Percentiles rank a stretch among this genome's conserved stretches.
phyloP scores from a whole-genome alignment of 495 filamentous ascomycete species.

The Platismatia glauca region DNA sequence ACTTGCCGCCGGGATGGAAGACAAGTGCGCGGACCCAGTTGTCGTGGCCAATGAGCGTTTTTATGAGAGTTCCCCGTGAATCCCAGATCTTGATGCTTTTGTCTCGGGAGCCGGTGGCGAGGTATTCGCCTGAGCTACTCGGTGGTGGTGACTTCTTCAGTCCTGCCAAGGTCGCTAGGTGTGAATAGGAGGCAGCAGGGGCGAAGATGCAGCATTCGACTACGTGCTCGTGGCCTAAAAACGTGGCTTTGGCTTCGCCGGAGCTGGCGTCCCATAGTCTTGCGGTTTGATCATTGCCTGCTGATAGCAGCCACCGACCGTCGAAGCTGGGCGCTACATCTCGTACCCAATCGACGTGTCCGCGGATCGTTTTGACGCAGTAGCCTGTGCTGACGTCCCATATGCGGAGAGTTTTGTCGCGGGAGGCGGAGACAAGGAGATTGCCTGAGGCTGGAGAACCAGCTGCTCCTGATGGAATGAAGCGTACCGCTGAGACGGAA shows the following conservation, averaged over 20 bases:
- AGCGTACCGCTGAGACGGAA: conserved; percentile 76
- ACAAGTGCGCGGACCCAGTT: conserved; percentile 88
- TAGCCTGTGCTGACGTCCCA: conserved; percentile 94
- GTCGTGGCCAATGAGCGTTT: conserved; percentile 83
- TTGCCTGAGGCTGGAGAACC: conserved; percentile 46
- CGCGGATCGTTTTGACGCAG: conserved; percentile 74
- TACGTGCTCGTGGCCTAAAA: conserved; percentile 83
- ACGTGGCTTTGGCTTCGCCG: conserved; percentile 66
- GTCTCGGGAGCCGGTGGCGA: conserved; percentile 84
- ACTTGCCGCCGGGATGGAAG: conserved; percentile 93
- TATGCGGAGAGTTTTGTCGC: conserved; percentile 76
- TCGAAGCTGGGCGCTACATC: conserved; percentile 77
- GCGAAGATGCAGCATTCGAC: conserved; percentile 87
- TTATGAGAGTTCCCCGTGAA: conserved; percentile 73
- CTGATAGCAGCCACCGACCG: conserved; percentile 72
- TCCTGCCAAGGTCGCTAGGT: conserved; percentile 73
- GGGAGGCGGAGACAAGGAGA: conserved; percentile 68
- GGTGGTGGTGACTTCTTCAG: conserved; percentile 70
- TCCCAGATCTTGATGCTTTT: conserved; percentile 93
- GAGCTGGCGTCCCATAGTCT: conserved; percentile 77
- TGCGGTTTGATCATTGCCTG: conserved; percentile 71
- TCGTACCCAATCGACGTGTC: conserved; percentile 84
- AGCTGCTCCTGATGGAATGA: conserved; percentile 67
- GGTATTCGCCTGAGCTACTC: conserved; percentile 72
- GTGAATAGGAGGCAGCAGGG: conserved; percentile 64